phyloP scores from a whole-genome alignment of 23 red algal genomes.

The Gracilaria gracilis region DNA sequence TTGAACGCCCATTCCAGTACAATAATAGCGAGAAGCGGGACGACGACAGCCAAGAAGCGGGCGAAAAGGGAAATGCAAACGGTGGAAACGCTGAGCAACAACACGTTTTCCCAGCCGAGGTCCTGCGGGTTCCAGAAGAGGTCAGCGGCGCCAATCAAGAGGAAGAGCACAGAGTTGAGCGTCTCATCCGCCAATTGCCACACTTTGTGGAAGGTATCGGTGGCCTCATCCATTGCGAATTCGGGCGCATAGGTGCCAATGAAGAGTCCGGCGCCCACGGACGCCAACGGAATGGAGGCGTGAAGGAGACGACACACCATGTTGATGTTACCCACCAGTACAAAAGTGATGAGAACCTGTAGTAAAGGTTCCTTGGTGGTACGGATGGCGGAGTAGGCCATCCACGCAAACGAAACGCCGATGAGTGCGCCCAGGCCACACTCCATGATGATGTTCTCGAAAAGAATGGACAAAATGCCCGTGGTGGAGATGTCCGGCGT shows the following conservation, averaged over 20 bases:
- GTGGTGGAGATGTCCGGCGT: slow-evolving; percentile 44
- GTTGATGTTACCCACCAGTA: slow-evolving; percentile 93
- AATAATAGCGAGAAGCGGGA: slow-evolving; percentile 77
- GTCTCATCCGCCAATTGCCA: slow-evolving; percentile 97
- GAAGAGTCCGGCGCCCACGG: slow-evolving; percentile 89
- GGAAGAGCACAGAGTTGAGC: slow-evolving; percentile 91
- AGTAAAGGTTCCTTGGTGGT: slow-evolving; percentile 81
- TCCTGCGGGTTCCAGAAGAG: slow-evolving; percentile 78
- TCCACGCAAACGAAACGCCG: slow-evolving; percentile 86
- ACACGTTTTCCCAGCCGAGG: slow-evolving; percentile 49
- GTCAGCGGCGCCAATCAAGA: slow-evolving; percentile 91
- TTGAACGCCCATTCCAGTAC: slow-evolving; percentile 66
- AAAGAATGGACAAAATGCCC: slow-evolving; percentile 52
- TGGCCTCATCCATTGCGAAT: slow-evolving; percentile 76
- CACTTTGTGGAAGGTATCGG: slow-evolving; percentile 82
- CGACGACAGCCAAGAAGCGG: slow-evolving; percentile 76
- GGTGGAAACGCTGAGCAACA: slow-evolving; percentile 62
- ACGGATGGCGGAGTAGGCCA: slow-evolving; percentile 89
- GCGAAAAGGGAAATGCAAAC: slow-evolving; percentile 91
- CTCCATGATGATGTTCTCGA: slow-evolving; percentile 72
- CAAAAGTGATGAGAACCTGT: slow-evolving; percentile 89
- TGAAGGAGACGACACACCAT: slow-evolving; percentile 86
- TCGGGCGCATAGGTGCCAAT: slow-evolving; percentile 90
- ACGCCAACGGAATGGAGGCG: slow-evolving; percentile 93
- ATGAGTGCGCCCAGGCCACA: slow-evolving; percentile 75